Evolutionary conservation across 2,329 filamentous ascomycete species (phyloP), one percentile per base, ranked within the genome.

Genomic region (Fusarium sp.): DNA sequence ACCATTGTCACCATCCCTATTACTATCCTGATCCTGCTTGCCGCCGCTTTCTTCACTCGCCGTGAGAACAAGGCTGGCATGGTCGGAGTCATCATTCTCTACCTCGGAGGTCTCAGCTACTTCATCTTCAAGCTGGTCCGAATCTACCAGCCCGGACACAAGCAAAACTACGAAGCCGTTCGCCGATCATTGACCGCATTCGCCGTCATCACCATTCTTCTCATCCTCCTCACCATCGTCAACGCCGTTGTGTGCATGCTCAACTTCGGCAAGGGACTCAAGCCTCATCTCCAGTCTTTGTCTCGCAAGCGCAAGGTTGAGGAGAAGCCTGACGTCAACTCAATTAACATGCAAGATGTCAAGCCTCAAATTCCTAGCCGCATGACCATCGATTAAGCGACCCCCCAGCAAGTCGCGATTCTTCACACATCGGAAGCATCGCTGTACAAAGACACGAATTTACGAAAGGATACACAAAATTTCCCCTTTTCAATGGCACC

Each of bases 91-190:
- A 95, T 98, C 75, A 83, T 94, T 55, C 87, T 98, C 61, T 98
- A 97, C 82, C 90, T 97, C 71, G 94, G 92, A 68, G 95, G 91
- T 41, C 87, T 98, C 71, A 93, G 91, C 61, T 99, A 98, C 84
- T 99, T 99, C 85, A 88, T 97, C 78, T 99, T 98, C 88, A 99
- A 99, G 86, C 89, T 99, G 58, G 92, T 96, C 64, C 93, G 96
- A 78, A 99, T 99, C 89, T 99, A 97, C 81, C 89, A 92, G 73
- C 83, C 88, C 13, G 79, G 79, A 45, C 87, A 89, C 73, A 79
- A 78, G 54, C 58, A 78, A 2, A 85, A 89, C 70, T 99, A 98
- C 83, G 79, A 85, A 54, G 91, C 95, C 7, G 95, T 96, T 40
- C 89, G 91, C 67, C 92, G 92, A 77, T 95, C 92, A 18, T 85